These are phyloP conservation scores for Fusarium poae DNA, from an alignment of 2,329 filamentous ascomycete species.

Conservation along the genomic window DNA sequence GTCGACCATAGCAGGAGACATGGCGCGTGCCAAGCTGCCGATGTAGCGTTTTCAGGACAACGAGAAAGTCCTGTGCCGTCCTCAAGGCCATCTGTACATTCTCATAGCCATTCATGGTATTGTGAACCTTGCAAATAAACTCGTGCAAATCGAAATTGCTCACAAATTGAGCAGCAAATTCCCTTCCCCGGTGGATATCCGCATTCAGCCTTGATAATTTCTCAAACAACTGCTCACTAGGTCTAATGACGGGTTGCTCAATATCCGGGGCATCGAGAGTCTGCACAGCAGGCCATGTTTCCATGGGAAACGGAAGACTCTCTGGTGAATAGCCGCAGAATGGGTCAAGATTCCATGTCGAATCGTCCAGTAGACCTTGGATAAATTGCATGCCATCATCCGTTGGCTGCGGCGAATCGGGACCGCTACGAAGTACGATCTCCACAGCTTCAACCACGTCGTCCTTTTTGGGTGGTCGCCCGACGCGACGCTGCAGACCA, in stretches of 20 bases:
- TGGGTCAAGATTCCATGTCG: conserved; percentile 37
- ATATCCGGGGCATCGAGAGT: conserved; percentile 16
- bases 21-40: conserved; percentile 38
- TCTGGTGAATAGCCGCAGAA: conserved; percentile 26
- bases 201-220: conserved; percentile 42
- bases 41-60: conserved; percentile 45
- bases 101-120: conserved; percentile 35
- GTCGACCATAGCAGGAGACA: conserved; percentile 10
- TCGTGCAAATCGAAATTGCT: conserved; percentile 16
- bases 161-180: conserved; percentile 17
- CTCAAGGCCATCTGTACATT: conserved; percentile 42
- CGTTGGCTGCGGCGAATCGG: neutral
- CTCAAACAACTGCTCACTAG: conserved; percentile 36
- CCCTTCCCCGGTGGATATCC: conserved; percentile 39
- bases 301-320: conserved; percentile 38
- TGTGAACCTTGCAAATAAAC: conserved; percentile 33
- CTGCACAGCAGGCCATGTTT: conserved; percentile 36
- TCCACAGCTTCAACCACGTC: neutral
- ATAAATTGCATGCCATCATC: conserved; percentile 35
- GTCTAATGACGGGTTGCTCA: conserved; percentile 24
- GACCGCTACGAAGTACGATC: conserved; percentile 11
- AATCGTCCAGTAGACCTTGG: conserved; percentile 34
- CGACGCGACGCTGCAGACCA: conserved; percentile 51
- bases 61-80: conserved; percentile 47
- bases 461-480: conserved; percentile 48